Evolutionary conservation across 2,329 filamentous ascomycete species (phyloP), one percentile per base, ranked within the genome.

Genomic region (Plectosphaerella cucumerina): DNA sequence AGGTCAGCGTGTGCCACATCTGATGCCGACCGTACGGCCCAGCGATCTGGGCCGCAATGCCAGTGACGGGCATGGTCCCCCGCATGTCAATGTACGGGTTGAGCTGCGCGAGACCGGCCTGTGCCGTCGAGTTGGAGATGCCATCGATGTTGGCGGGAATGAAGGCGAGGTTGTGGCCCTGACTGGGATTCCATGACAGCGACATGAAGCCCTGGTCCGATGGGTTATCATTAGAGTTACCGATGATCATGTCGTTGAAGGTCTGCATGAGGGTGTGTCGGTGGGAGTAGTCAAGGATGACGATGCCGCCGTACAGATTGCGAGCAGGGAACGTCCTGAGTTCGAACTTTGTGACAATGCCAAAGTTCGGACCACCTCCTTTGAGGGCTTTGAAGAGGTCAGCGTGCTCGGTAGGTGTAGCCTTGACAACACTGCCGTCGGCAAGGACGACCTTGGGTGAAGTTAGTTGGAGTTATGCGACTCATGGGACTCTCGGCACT

Each of bases 341-440:
- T 22, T 67, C 63, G 48, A 69, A 67, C 5, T 58, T 53, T 2
- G 72, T 68, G 2, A 70, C 64, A 48, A 72, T 65, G 33, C 73
- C 74, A 44, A 76, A 73, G 55, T 79, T 79, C 52, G 65, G 71
- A n/a, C 68, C 66, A 12, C 77, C 76, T 5, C 76, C 77, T 50
- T 75, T 73, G 3, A 78, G 62, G 1, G 74, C 75, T 54, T 65
- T 68, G 57, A 67, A 79, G 1, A 80, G 66, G 53, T 80, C 75
- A 0, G 56, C 35, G 47, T 77, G 65, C 2, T 62, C 46, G 0
- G 55, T 49, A 0, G 51, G 50, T 31, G 66, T 73, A 14, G 70
- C 74, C 14, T 70, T 68, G 14, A 75, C 59, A 33, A 79, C 64
- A 2, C 53, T 50, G 1, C 76, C 75, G 44, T 68, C 58, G 0